Base-by-base conservation (phyloP, 2,329 filamentous ascomycete species). In the Ophiosphaerella narmari region DNA sequence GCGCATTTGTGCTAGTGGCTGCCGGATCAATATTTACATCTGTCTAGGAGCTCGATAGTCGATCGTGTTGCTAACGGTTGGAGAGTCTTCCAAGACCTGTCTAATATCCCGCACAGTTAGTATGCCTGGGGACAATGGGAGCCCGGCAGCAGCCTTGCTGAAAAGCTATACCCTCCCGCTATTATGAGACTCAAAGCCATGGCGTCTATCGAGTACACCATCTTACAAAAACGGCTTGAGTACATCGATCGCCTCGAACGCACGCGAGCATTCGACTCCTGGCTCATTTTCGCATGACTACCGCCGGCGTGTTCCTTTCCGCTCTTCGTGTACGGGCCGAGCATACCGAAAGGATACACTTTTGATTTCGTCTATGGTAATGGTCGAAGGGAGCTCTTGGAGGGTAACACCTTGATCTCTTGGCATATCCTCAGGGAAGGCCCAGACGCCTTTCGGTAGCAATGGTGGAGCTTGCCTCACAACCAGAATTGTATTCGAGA, bases 341-440 rank as follows among this genome's bases (percentile, higher is more conserved):
- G 7, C 54, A 63, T 48, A 61, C 59, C 48, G 56, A 55, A 7
- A 65, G 61, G 66, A 52, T 63, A 8, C 18, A 21, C 18, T 21
- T 70, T 70, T 39, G 67, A 71, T 36, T 65, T 56, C 55, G 61
- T 61, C 8, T 52, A 51, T 23, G 66, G 64, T 5, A 62, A 67
- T 34, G 62, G 59, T 7, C 59, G 60, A 38, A 49, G 66, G 21
- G 45, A 59, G 14, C 41, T 69, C 21, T 58, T 67, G 18, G 55
- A 56, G 44, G 66, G 66, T 11, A 59, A 63, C 31, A 65, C 63
- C 7, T 71, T 67, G 67, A 43, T 71, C 43, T 62, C 67, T 3
- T 72, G 67, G 66, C 71, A 65, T 42, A 51, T 71, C 4, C 54
- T 72, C 31, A 47, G 61, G 12, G 60, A 70, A 54, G 68, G 68